phyloP scores from a whole-genome alignment of 495 filamentous ascomycete genomes.

The Bathelium albidoporum region DNA sequence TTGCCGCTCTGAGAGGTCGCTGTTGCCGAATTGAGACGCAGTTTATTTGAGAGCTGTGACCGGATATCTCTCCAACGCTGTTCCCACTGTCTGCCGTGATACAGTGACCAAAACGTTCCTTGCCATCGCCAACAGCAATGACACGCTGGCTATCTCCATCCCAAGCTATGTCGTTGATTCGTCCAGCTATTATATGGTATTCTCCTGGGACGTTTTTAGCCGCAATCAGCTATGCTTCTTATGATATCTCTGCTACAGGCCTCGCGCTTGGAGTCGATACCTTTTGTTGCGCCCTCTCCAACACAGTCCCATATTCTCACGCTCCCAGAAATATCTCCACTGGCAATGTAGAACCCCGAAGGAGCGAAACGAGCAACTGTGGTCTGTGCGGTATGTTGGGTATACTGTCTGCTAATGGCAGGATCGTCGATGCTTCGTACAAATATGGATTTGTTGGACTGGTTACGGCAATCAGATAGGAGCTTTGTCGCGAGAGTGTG shows the following conservation, averaged over 20 bases:
- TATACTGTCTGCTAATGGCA: constrained; percentile 73
- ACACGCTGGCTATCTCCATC: constrained; percentile 94
- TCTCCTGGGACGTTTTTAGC: constrained; percentile 45
- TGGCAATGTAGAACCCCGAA: constrained; percentile 91
- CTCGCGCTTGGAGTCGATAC: constrained; percentile 18
- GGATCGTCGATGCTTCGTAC: constrained; percentile 87
- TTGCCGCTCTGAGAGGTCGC: constrained; percentile 78
- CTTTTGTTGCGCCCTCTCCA: constrained; percentile 57
- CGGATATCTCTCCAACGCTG: constrained; percentile 83
- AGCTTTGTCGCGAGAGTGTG: neutral
- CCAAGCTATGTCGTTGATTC: constrained; percentile 94
- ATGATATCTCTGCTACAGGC: neutral
- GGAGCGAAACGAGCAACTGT: constrained; percentile 93
- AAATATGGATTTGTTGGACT: constrained; percentile 96
- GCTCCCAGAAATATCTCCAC: constrained; percentile 72
- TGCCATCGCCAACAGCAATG: constrained; percentile 90
- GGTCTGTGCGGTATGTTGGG: constrained; percentile 71
- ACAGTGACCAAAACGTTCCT: constrained; percentile 86
- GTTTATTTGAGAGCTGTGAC: constrained; percentile 85
- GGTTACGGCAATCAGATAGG: neutral
- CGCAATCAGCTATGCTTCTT: neutral
- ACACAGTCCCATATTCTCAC: constrained; percentile 82
- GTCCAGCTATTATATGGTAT: constrained; percentile 86
- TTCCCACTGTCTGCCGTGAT: constrained; percentile 95
- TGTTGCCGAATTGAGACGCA: constrained; percentile 81